phyloP scores from a whole-genome alignment of 306 rosid genomes.

The Argentina anserina region DNA sequence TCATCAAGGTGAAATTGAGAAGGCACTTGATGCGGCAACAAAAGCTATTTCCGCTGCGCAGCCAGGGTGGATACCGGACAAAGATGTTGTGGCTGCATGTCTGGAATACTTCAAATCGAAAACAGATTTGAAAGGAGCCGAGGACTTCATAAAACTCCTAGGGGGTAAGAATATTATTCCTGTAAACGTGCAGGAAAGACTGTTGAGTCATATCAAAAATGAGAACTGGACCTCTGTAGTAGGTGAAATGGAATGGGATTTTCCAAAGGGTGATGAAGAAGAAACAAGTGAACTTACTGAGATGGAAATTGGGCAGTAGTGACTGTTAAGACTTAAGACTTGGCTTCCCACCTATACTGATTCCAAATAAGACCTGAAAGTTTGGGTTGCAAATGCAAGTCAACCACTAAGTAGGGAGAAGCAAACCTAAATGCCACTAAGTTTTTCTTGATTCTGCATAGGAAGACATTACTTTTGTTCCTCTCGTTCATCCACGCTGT shows the following conservation, averaged over 20 bases:
- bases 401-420: background rate
- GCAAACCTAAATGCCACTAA: background rate
- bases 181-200: background rate
- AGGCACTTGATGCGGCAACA: constrained; percentile 15
- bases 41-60: constrained; percentile 1
- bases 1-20: background rate
- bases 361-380: background rate
- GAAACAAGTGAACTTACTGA: constrained; percentile 7
- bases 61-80: constrained; percentile 10
- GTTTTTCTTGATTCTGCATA: background rate
- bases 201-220: constrained; percentile 19
- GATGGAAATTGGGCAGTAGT: background rate
- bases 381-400: background rate
- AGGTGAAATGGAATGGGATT: constrained; percentile 3
- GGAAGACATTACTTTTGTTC: background rate
- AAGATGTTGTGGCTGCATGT: constrained; percentile 10
- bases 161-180: constrained; percentile 5
- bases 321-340: background rate
- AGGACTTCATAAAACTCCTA: constrained; percentile 15
- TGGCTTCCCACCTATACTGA: no score
- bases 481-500: background rate
- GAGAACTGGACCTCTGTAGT: constrained; percentile 2
- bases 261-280: background rate
- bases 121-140: constrained; percentile 19
- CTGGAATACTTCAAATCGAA: constrained; percentile 18